Evolutionary conservation across 2,329 filamentous ascomycete genomes (phyloP).

Genomic region (Myrmaecium sp.): DNA sequence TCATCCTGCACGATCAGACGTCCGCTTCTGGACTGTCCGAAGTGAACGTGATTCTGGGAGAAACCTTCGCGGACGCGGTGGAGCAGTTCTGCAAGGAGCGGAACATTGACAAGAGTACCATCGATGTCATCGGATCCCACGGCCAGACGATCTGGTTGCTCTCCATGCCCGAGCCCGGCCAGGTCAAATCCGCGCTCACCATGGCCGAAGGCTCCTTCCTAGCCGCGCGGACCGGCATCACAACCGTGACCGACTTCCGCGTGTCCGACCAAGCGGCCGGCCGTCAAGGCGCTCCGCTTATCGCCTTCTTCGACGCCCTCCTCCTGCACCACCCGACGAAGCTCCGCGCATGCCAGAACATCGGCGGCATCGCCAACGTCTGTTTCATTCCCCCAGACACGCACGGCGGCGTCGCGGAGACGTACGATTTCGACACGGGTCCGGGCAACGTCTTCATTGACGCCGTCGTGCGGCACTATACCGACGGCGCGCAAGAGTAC

Average conservation of each 20-base stretch:
- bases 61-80: conserved; percentile 37
- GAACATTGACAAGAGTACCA: conserved; percentile 24
- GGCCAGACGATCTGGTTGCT: conserved; percentile 43
- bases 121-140: conserved; percentile 41
- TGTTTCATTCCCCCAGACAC: conserved; percentile 39
- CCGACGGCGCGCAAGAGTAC: conserved; percentile 31
- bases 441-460: conserved; percentile 42
- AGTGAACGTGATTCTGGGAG: conserved; percentile 40
- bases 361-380: conserved; percentile 43
- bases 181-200: conserved; percentile 32
- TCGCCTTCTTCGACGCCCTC: conserved; percentile 40
- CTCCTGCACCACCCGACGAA: conserved; percentile 40
- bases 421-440: conserved; percentile 38
- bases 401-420: conserved; percentile 19
- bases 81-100: conserved; percentile 31
- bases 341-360: conserved; percentile 43
- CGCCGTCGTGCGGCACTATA: conserved; percentile 37
- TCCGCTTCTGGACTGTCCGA: conserved; percentile 37
- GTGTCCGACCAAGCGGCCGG: conserved; percentile 40
- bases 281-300: conserved; percentile 37
- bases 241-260: conserved; percentile 41
- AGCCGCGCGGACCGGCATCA: conserved; percentile 38
- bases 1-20: conserved; percentile 38
- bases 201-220: conserved; percentile 42
- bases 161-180: conserved; percentile 32